Percentiles rank a stretch among this genome's conserved stretches.
These are phyloP conservation scores for Pichia eremophila DNA, from an alignment of 805 yeast genomes.

Conservation along the genomic window DNA sequence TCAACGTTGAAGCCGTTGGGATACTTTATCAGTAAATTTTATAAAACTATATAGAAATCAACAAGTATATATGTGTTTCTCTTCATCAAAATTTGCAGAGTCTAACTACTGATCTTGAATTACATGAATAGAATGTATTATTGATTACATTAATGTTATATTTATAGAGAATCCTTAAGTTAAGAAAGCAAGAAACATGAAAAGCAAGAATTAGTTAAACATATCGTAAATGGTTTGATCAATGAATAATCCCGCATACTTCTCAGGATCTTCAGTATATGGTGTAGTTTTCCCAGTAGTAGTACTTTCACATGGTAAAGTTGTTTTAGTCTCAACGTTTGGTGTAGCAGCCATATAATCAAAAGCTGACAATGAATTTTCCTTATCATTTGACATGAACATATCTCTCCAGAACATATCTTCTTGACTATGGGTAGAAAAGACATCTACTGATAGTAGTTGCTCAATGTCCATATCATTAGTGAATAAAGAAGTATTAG, in stretches of 20 bases:
- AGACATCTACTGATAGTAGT: not conserved
- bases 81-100: too few relatives aligned
- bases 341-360: not conserved
- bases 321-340: not conserved
- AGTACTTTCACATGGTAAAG: not conserved
- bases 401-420: slow-evolving; percentile 6
- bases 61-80: too few relatives aligned
- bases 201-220: slow-evolving; percentile 4
- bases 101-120: too few relatives aligned
- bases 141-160: too few relatives aligned
- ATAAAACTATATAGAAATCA: too few relatives aligned
- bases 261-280: not conserved
- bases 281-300: too few relatives aligned
- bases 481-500: not conserved
- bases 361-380: too few relatives aligned
- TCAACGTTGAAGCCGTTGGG: too few relatives aligned
- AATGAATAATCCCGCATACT: slow-evolving; percentile 7
- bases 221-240: slow-evolving; percentile 12
- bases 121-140: too few relatives aligned
- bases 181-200: too few relatives aligned
- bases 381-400: not conserved
- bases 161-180: too few relatives aligned
- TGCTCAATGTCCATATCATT: not conserved
- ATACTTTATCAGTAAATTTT: too few relatives aligned
- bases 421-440: slow-evolving; percentile 1